Evolutionary conservation across 192 early-diverging fungal genomes (phyloP), one percentile per base, ranked within the genome.

Genomic region (Backusella parvicylindrica): DNA sequence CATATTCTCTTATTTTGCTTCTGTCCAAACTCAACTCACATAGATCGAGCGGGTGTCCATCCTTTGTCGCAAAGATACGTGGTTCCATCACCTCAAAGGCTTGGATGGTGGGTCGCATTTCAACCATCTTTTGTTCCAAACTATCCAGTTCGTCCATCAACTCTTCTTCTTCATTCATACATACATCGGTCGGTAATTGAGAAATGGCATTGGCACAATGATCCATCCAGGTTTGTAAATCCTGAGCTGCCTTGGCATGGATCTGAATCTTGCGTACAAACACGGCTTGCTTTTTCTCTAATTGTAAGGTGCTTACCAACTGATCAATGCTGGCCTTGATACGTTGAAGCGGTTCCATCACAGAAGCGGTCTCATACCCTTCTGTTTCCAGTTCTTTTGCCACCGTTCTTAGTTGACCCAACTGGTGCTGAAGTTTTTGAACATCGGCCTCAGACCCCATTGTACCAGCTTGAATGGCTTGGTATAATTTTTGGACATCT

Each of bases 221-320:
- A 53, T 49, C 33, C 26, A 82, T 70, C 81, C 81, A 82, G 1
- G 21, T 71, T 2, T 47, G 30, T 31, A 82, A 63, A 28, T 82
- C 77, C 3, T 64, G 38, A 4, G 77, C 74, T 3, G 77, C 71
- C 73, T 82, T 82, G 18, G 68, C 74, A 28, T 78, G 77, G 3
- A 33, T 71, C 23, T 75, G 64, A 13, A 78, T 64, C 8, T 82
- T 75, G 5, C 77, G 47, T 6, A 79, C 36, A 36, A 76, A 76
- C 8, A 38, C 66, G 6, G 72, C 38, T 47, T 82, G 81, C 23
- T 66, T 74, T 21, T 76, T 77, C 8, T 76, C 81, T 1, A 31
- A 7, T 37, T 37, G 72, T 9, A 79, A 41, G 2, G 50, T 35
- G 7, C 28, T 69, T 16, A 18, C 47, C 7, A 82, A 23, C 16